Base-by-base conservation (phyloP, 1,139 yeast genomes). In the Pichia sp. region DNA sequence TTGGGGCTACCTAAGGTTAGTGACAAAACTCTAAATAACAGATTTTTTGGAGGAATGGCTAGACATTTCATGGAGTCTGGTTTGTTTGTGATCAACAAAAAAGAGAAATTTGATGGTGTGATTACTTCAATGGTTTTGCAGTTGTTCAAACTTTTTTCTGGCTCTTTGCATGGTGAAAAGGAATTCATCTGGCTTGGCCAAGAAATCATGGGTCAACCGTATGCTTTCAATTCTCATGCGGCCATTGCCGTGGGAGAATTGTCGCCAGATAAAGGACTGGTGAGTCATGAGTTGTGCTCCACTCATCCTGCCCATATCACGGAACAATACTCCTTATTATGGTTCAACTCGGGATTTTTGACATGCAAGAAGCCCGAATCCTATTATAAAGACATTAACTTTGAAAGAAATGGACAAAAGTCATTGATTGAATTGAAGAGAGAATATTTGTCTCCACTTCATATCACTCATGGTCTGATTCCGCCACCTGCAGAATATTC, bases 271-370 rank as follows among this genome's bases (percentile, higher is more conserved):
- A 60, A 53, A 44, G 48, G 55, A 58, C 31, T 71, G 68, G 60
- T 66, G 1, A 67, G 82, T 0, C 66, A 67, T 45, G 85, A 80
- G 61, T 67, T 83, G 9, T 84, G 90, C 60, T 79, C 86, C 0
- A 74, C 82, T 1, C 90, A 85, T 64, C 87, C 89, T 0, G 87
- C 86, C 0, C 91, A 85, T 65, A 63, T 82, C 1, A 69, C 73
- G 52, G 73, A 72, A 47, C 81, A 80, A 4, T 70, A 70, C 41
- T 58, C 58, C 6, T 63, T 84, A 25, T 60, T 83, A 3, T 84
- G 89, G 89, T 74, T 83, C 50, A 84, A 84, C 60, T 83, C 89
- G 1, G 90, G 90, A 0, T 78, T 82, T 59, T 69, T 74, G 28
- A 79, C 69, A 52, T 84, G 90, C 66, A 84, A 84, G 62, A 78